A percentile compares a stretch with the other conserved stretches of the same genome.
Evolutionary conservation across 2,329 filamentous ascomycete species (phyloP).

Genomic region (Ustilaginoidea virens): DNA sequence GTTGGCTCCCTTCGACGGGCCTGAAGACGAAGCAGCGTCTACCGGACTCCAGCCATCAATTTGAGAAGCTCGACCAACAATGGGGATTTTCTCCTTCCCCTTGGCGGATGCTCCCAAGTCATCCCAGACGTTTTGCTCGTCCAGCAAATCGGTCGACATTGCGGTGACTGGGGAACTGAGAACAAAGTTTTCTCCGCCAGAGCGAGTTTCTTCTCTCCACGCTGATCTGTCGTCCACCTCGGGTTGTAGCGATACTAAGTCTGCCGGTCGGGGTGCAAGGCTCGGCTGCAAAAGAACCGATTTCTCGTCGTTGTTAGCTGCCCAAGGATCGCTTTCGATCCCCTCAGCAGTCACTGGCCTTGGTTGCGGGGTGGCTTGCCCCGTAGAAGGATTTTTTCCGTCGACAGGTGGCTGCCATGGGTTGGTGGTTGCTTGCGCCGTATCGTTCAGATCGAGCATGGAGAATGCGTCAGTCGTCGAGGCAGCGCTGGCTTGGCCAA

Average conservation of each 20-base stretch:
- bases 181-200: slow-evolving; percentile 12
- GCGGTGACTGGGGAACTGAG: slow-evolving; percentile 9
- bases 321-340: slow-evolving; percentile 14
- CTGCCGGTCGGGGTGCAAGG: slow-evolving; percentile 14
- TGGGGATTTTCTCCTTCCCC: slow-evolving; percentile 22
- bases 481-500: slow-evolving; percentile 6
- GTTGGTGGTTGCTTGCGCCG: slow-evolving; percentile 20
- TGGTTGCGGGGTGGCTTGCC: slow-evolving; percentile 3
- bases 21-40: slow-evolving; percentile 22
- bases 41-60: slow-evolving; percentile 37
- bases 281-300: slow-evolving; percentile 13
- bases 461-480: slow-evolving; percentile 22
- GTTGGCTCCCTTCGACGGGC: slow-evolving; percentile 4
- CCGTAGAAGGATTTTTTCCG: slow-evolving; percentile 8
- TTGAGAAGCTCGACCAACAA: slow-evolving; percentile 7
- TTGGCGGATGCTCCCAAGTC: slow-evolving; percentile 25
- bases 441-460: slow-evolving; percentile 25
- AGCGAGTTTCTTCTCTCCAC: slow-evolving; percentile 22
- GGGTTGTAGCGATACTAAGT: slow-evolving; percentile 20
- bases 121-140: slow-evolving; percentile 33
- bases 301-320: slow-evolving; percentile 9
- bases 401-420: slow-evolving; percentile 17
- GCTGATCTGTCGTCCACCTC: slow-evolving; percentile 19
- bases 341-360: slow-evolving; percentile 11
- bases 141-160: slow-evolving; percentile 19